These are phyloP conservation scores for Plantago lanceolata DNA, from an alignment of 305 asterid species.

Conservation along the genomic window DNA sequence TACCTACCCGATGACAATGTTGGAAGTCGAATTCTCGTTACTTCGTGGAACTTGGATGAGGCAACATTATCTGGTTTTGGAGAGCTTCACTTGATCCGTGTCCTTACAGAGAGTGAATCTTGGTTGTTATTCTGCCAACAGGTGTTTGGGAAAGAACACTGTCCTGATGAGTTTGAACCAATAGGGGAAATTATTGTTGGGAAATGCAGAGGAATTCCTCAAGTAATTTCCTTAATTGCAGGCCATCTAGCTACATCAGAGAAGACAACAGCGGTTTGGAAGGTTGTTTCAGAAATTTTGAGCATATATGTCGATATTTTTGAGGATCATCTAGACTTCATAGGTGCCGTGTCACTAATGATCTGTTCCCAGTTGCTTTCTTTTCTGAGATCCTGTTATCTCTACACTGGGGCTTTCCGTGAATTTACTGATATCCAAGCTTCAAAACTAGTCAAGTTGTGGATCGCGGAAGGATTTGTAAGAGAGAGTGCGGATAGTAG, in stretches of 20 bases:
- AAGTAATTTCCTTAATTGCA: background rate
- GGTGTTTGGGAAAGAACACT: background rate
- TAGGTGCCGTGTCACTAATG: background rate
- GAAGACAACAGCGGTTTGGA: background rate
- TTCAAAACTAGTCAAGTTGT: background rate
- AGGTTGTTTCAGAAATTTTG: background rate
- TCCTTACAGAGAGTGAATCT: background rate
- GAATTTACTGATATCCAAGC: background rate
- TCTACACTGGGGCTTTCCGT: conserved; percentile 1
- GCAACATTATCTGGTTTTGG: background rate
- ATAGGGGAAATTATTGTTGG: background rate
- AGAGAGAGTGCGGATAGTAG: background rate
- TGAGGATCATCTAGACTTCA: background rate
- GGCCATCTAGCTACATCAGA: background rate
- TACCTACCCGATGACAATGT: background rate
- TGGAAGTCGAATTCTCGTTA: background rate
- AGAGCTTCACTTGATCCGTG: conserved; percentile 2
- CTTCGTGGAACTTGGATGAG: background rate
- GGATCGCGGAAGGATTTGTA: conserved; percentile 11
- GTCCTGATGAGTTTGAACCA: conserved; percentile 7
- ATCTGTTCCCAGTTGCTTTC: background rate
- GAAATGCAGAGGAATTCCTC: conserved; percentile 1
- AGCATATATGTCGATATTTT: background rate
- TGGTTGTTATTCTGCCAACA: conserved; percentile 3
- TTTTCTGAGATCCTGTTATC: background rate